Evolutionary conservation across 2,329 filamentous ascomycete genomes (phyloP).

Genomic region (Venturiaceae sp.): DNA sequence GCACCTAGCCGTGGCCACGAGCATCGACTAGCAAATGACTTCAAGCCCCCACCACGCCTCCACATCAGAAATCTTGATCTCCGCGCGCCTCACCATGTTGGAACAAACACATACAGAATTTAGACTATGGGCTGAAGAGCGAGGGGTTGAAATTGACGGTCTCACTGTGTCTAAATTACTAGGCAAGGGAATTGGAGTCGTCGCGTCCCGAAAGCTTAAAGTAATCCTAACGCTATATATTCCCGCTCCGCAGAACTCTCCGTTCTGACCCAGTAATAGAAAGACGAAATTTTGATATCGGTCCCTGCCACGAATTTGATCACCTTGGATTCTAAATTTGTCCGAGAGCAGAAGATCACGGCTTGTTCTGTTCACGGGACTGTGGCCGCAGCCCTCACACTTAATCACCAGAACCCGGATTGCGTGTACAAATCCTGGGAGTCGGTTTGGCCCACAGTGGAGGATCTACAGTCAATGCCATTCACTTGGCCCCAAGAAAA

Average conservation of each 20-base stretch:
- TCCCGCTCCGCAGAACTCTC: constrained; percentile 11
- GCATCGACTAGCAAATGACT: not conserved
- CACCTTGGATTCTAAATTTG: constrained; percentile 46
- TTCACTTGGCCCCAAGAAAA: constrained; percentile 41
- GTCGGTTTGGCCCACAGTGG: constrained; percentile 53
- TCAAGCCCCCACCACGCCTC: not conserved
- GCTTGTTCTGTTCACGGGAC: constrained; percentile 59
- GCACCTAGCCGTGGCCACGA: too few species aligned
- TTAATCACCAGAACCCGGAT: constrained; percentile 32
- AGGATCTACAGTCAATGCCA: constrained; percentile 53
- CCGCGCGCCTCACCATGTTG: not conserved
- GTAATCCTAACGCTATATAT: constrained; percentile 31
- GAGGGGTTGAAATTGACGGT: constrained; percentile 58
- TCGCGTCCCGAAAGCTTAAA: constrained; percentile 57
- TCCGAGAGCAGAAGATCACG: constrained; percentile 40
- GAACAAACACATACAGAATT: constrained; percentile 1
- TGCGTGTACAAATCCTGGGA: constrained; percentile 46
- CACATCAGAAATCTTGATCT: too few species aligned
- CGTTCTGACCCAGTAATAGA: constrained; percentile 26
- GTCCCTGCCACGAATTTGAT: constrained; percentile 57
- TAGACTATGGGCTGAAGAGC: constrained; percentile 33
- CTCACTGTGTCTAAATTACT: constrained; percentile 58
- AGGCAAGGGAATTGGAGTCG: constrained; percentile 67
- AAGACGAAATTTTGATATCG: constrained; percentile 51
- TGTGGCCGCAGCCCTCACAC: constrained; percentile 57